phyloP scores from a whole-genome alignment of 2,329 filamentous ascomycete species.

The Cladophialophora immunda region DNA sequence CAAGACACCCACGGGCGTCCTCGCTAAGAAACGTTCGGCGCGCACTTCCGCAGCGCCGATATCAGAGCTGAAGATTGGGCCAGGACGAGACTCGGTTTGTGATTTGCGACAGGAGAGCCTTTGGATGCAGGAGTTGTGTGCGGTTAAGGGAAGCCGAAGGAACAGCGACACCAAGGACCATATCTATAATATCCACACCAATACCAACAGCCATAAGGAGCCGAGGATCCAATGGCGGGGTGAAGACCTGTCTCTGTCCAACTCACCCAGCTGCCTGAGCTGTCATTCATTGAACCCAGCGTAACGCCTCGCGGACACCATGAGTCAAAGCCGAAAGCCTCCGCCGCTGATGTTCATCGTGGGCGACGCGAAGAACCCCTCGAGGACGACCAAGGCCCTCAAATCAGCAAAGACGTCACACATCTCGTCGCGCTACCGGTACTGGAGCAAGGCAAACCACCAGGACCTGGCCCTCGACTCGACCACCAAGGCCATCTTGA shows the following conservation, averaged over 20 bases:
- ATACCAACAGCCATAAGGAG: neutral
- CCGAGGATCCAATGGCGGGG: neutral
- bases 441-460: constrained; percentile 28
- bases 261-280: too few species aligned
- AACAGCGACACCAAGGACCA: too few species aligned
- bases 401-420: constrained; percentile 27
- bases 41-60: neutral
- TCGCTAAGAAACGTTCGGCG: neutral
- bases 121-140: too few species aligned
- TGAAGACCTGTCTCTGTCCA: neutral
- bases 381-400: constrained; percentile 7
- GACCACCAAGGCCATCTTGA: constrained; percentile 31
- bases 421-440: constrained; percentile 23
- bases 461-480: constrained; percentile 22
- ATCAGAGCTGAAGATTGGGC: neutral
- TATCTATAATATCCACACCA: neutral
- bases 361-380: constrained; percentile 20
- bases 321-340: constrained; percentile 19
- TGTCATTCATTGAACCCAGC: too few species aligned
- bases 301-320: neutral
- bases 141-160: too few species aligned
- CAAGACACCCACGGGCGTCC: too few species aligned
- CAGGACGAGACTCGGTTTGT: neutral
- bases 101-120: too few species aligned
- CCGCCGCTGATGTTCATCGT: constrained; percentile 31